Evolutionary conservation across 2,329 filamentous ascomycete genomes (phyloP).

Genomic region (Colletotrichum paranaense): DNA sequence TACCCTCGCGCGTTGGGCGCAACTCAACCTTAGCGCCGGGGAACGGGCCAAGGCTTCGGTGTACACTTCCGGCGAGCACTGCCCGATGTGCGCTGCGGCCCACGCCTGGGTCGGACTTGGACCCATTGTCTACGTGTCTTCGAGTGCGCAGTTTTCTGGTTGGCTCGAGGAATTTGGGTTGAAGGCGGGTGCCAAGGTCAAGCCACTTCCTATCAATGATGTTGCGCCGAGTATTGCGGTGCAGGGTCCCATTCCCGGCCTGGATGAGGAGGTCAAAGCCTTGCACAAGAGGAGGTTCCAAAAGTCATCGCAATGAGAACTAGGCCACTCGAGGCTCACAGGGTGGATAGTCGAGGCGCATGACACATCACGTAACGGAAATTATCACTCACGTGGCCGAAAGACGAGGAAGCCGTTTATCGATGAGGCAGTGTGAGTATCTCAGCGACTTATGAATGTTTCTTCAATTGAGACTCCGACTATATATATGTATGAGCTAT

Average conservation of each 20-base stretch:
- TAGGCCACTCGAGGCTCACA: neutral
- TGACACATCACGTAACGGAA: too few relatives aligned
- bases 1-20: slow-evolving; percentile 49
- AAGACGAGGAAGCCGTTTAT: too few relatives aligned
- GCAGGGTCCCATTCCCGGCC: slow-evolving; percentile 44
- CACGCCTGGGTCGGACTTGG: slow-evolving; percentile 49
- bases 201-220: slow-evolving; percentile 42
- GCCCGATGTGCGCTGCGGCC: slow-evolving; percentile 50
- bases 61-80: slow-evolving; percentile 52
- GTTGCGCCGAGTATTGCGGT: slow-evolving; percentile 43
- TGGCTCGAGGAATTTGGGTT: slow-evolving; percentile 45
- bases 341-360: too few relatives aligned
- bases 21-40: slow-evolving; percentile 47
- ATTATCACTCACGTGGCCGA: too few relatives aligned
- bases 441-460: neutral
- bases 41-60: slow-evolving; percentile 52
- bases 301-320: neutral
- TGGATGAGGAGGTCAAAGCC: slow-evolving; percentile 44
- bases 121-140: slow-evolving; percentile 47
- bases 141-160: slow-evolving; percentile 41
- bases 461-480: neutral
- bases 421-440: neutral
- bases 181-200: slow-evolving; percentile 34
- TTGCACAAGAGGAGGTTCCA: slow-evolving; percentile 38
- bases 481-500: too few relatives aligned